Base-by-base conservation (phyloP, 129 eudicot species). In the Calendula officinalis region DNA sequence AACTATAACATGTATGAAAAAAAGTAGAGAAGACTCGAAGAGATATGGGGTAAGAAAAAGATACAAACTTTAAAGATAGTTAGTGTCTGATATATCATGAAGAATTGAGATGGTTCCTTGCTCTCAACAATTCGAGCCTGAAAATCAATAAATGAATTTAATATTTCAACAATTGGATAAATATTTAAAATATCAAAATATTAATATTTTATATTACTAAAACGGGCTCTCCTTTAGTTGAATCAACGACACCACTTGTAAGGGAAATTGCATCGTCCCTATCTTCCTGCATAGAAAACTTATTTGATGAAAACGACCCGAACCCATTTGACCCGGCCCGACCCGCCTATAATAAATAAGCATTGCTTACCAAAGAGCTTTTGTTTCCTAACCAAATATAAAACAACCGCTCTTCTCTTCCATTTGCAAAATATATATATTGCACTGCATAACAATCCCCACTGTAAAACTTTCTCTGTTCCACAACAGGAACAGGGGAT, bases 391-490 rank as follows among this genome's bases (percentile, higher is more conserved):
- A 72, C 87, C 87, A 82, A 49, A 80, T 64, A 48, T 70, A 82
- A 46, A 78, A 74, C 15, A 82, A 27, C n/a, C 64, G 68, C 67
- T 78, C 83, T 51, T 78, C 82, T 70, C 77, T 64, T 60, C 75
- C 86, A 44, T 69, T 69, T 60, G 65, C 73, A 40, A 62, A 63
- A 67, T 82, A 82, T 37, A 58, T 67, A 66, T 82, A 78, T 48
- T 82, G 87, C 55, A 82, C 58, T 4, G 78, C 38, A 57, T 82
- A 82, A 67, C 87, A 82, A 64, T 82, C 87, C 22, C 78, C 83
- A 16, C 81, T 74, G 53, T 68, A 82, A 34, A 82, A 55, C 72
- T 73, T 82, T 53, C 61, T 70, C 39, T 60, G 75, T 33, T 78
- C 82, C 47, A 15, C 75, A 53, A 58, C 70, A 6, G 83, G 77